Percentiles rank a stretch among this genome's conserved stretches.
phyloP scores from a whole-genome alignment of 1,284 basidiomycete species.

The Anthracocystis walkeri region DNA sequence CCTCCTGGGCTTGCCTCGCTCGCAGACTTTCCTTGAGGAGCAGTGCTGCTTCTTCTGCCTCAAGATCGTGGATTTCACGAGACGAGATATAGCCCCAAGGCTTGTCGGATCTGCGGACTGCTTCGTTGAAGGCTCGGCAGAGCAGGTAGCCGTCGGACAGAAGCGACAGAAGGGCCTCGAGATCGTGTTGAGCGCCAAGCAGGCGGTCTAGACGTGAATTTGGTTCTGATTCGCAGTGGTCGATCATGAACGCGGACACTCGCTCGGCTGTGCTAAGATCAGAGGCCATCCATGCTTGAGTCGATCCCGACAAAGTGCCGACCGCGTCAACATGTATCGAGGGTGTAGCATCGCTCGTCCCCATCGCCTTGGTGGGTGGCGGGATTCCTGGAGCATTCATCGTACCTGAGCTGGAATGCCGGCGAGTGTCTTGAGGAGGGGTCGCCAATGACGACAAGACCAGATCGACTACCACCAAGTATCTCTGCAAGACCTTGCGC shows the following conservation, averaged over 20 bases:
- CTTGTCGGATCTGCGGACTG: conserved; percentile 80
- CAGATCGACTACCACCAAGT: conserved; percentile 31
- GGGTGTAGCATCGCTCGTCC: background rate
- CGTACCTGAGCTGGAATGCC: conserved; percentile 5
- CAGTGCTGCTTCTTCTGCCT: conserved; percentile 70
- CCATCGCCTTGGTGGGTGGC: background rate
- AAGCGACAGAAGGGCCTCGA: conserved; percentile 13
- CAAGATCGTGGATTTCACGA: conserved; percentile 76
- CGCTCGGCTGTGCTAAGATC: conserved; percentile 8
- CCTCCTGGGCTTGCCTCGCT: conserved; percentile 69
- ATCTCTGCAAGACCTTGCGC: conserved; percentile 66
- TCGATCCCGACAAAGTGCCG: background rate
- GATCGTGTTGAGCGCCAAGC: conserved; percentile 6
- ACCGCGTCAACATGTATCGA: conserved; percentile 6
- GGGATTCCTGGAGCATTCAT: background rate
- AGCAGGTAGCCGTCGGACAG: conserved; percentile 78
- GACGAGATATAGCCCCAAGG: conserved; percentile 88
- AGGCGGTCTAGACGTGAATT: conserved; percentile 16
- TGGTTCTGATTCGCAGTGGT: conserved; percentile 23
- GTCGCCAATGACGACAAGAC: conserved; percentile 18
- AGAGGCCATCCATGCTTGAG: conserved; percentile 1
- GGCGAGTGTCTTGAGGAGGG: background rate
- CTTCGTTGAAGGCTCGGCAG: conserved; percentile 82
- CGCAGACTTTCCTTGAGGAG: conserved; percentile 42
- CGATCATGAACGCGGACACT: conserved; percentile 26